These are phyloP conservation scores for Cercophora scortea DNA, from an alignment of 495 filamentous ascomycete species.

Conservation along the genomic window DNA sequence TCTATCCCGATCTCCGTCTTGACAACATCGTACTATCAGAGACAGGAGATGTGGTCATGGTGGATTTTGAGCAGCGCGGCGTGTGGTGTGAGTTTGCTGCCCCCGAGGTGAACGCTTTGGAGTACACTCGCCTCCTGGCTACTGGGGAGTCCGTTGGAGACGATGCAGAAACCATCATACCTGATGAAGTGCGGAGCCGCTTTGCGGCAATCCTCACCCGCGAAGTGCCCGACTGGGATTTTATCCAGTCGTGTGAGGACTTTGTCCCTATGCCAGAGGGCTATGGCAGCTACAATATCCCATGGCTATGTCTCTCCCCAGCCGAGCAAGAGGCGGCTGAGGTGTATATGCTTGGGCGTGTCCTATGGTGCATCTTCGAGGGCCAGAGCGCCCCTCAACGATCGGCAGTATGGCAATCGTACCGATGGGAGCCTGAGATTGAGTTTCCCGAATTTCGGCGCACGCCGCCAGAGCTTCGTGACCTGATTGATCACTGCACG, in stretches of 20 bases:
- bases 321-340: slow-evolving; percentile 39
- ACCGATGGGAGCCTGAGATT: slow-evolving; percentile 36
- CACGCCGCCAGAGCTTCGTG: slow-evolving; percentile 30
- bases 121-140: slow-evolving; percentile 36
- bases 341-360: slow-evolving; percentile 44
- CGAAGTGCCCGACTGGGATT: slow-evolving; percentile 32
- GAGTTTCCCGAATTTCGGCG: slow-evolving; percentile 36
- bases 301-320: slow-evolving; percentile 35
- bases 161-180: slow-evolving; percentile 12
- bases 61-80: slow-evolving; percentile 46
- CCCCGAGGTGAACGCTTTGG: slow-evolving; percentile 42
- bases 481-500: slow-evolving; percentile 37
- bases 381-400: slow-evolving; percentile 38
- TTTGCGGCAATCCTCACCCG: slow-evolving; percentile 25
- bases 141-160: slow-evolving; percentile 12
- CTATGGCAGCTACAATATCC: slow-evolving; percentile 34
- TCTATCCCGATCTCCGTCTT: slow-evolving; percentile 42
- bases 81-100: slow-evolving; percentile 44
- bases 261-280: slow-evolving; percentile 22
- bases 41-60: slow-evolving; percentile 32
- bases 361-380: slow-evolving; percentile 48
- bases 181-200: slow-evolving; percentile 19
- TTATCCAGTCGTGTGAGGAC: slow-evolving; percentile 24
- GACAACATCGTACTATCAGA: slow-evolving; percentile 41
- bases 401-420: slow-evolving; percentile 41